Percentiles rank a stretch among this genome's conserved stretches.
phyloP scores from a whole-genome alignment of 2,329 filamentous ascomycete genomes.

The Zymoseptoria ardabiliae region DNA sequence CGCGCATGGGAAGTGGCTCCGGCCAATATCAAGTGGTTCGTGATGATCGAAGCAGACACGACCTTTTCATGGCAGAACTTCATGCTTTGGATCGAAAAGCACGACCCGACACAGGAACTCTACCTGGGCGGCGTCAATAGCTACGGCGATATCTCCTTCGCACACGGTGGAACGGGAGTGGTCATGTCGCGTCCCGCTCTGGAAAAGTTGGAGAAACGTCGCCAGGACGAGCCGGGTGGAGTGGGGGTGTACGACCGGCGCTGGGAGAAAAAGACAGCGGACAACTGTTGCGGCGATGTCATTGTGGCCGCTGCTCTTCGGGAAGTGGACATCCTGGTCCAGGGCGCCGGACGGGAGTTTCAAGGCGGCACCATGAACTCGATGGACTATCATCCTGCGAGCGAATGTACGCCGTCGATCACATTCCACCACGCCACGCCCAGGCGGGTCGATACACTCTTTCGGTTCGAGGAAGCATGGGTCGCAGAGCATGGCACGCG shows the following conservation, averaged over 20 bases:
- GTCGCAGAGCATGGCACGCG: constrained; percentile 25
- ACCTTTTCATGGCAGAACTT: constrained; percentile 41
- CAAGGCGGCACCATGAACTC: constrained; percentile 38
- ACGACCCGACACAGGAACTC: constrained; percentile 38
- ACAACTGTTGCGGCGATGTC: constrained; percentile 50
- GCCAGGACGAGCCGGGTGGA: constrained; percentile 31
- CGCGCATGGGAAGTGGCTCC: constrained; percentile 42
- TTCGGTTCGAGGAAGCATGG: constrained; percentile 30
- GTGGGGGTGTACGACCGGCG: constrained; percentile 27
- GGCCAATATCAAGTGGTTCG: constrained; percentile 45
- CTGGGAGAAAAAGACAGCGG: constrained; percentile 39
- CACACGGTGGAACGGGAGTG: constrained; percentile 40
- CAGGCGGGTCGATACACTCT: constrained; percentile 25
- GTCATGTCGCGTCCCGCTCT: constrained; percentile 38
- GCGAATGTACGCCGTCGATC: constrained; percentile 40
- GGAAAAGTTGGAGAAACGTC: constrained; percentile 30
- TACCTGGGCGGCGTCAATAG: constrained; percentile 44
- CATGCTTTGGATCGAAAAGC: constrained; percentile 44
- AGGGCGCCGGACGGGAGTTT: constrained; percentile 37
- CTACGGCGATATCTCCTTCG: constrained; percentile 33
- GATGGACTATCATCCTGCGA: constrained; percentile 35
- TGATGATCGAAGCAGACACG: constrained; percentile 52
- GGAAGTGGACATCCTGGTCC: constrained; percentile 40
- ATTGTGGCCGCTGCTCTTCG: constrained; percentile 45
- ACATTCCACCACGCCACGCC: constrained; percentile 32